phyloP scores from a whole-genome alignment of 1,284 basidiomycete species.

The Mycosarcoma maydis region DNA sequence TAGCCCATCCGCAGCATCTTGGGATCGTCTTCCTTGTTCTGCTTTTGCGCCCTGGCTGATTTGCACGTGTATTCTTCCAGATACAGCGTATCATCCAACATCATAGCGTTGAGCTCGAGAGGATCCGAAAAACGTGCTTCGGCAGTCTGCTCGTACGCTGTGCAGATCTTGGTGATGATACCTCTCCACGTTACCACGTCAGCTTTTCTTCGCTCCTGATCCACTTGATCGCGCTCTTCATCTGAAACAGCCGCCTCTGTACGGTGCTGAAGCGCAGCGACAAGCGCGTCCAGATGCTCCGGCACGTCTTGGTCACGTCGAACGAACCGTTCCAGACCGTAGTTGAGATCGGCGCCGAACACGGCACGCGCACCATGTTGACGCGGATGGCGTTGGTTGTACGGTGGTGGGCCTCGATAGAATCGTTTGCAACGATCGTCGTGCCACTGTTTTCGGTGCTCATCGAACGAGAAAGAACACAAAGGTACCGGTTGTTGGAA shows the following conservation, averaged over 20 bases:
- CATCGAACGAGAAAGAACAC: constrained; percentile 55
- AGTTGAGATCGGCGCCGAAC: constrained; percentile 62
- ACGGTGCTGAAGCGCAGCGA: constrained; percentile 31
- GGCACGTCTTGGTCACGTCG: constrained; percentile 74
- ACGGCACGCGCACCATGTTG: constrained; percentile 7
- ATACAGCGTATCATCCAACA: constrained; percentile 75
- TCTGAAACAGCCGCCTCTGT: constrained; percentile 17
- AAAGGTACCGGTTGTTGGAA: constrained; percentile 49
- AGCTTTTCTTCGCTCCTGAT: constrained; percentile 58
- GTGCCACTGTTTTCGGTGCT: constrained; percentile 33
- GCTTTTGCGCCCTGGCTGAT: constrained; percentile 75
- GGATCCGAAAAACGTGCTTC: constrained; percentile 71
- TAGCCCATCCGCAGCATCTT: constrained; percentile 14
- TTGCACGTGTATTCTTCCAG: constrained; percentile 81
- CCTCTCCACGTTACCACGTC: constrained; percentile 84
- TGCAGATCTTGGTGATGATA: constrained; percentile 80
- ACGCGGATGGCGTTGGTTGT: constrained; percentile 20
- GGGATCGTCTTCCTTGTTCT: constrained; percentile 51
- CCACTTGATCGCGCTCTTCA: constrained; percentile 13
- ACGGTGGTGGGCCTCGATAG: constrained; percentile 49
- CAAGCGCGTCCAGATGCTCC: constrained; percentile 50
- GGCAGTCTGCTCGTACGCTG: constrained; percentile 40
- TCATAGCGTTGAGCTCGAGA: constrained; percentile 66
- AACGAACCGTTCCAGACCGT: constrained; percentile 73
- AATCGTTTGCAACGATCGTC: constrained; percentile 45